Percentiles rank a stretch among this genome's conserved stretches.
Conservation (phyloP, 192 early-diverging fungal species). For the Umbelopsis sp. region DNA sequence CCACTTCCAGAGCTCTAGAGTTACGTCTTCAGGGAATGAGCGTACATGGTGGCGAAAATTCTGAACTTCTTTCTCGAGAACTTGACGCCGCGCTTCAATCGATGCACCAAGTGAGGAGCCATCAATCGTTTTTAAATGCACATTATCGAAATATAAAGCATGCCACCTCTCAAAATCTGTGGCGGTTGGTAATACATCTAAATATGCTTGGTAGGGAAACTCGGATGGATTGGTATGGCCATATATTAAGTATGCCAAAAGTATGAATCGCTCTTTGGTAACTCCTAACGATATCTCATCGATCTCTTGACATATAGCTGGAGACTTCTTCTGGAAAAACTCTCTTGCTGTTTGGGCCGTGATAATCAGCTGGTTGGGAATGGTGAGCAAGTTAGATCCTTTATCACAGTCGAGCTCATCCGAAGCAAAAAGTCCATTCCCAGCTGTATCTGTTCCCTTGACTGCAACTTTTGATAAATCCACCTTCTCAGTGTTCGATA, state of each 20-base stretch:
- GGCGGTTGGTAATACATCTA: conserved; percentile 58
- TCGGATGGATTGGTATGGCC: conserved; percentile 14
- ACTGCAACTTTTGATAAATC: not conserved
- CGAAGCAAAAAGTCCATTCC: conserved; percentile 28
- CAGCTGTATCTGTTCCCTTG: conserved; percentile 22
- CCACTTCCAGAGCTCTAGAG: conserved; percentile 62
- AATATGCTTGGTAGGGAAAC: conserved; percentile 53
- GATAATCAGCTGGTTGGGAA: not conserved
- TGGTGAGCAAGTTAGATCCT: not conserved
- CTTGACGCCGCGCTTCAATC: conserved; percentile 46
- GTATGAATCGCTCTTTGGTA: not conserved
- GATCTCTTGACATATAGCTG: not conserved
- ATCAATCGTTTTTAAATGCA: no score
- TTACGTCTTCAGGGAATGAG: conserved; percentile 33
- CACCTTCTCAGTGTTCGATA: not conserved
- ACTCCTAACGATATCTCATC: not conserved
- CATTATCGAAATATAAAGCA: conserved; percentile 42
- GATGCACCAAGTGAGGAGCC: no score
- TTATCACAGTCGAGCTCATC: not conserved
- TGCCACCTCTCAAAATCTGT: conserved; percentile 38
- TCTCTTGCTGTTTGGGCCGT: not conserved
- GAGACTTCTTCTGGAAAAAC: not conserved
- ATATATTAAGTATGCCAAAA: not conserved
- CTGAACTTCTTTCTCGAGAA: conserved; percentile 51
- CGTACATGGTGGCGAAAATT: conserved; percentile 24